Conservation (phyloP, 805 yeast genomes). For the Candida xyloterini region DNA sequence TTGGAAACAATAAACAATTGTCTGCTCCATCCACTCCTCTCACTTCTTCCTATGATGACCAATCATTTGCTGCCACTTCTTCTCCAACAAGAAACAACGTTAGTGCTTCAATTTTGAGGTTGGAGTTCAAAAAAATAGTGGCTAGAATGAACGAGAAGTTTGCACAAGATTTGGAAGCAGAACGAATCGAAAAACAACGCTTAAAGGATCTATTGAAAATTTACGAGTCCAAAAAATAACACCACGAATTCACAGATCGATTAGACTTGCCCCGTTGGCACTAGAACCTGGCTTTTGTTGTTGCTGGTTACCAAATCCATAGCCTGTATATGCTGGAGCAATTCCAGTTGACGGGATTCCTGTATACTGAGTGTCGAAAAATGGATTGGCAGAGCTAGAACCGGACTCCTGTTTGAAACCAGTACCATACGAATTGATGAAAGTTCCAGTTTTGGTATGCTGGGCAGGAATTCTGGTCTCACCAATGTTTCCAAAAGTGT, state of each 20-base stretch:
- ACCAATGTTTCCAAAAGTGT: slow-evolving; percentile 90
- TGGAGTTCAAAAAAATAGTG: slow-evolving; percentile 66
- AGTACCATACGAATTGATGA: slow-evolving; percentile 85
- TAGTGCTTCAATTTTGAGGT: slow-evolving; percentile 53
- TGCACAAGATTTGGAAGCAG: slow-evolving; percentile 56
- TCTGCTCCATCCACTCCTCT: slow-evolving; percentile 20
- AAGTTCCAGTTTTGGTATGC: slow-evolving; percentile 76
- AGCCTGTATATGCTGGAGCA: slow-evolving; percentile 86
- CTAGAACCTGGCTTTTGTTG: slow-evolving; percentile 26
- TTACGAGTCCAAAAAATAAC: slow-evolving; percentile 21
- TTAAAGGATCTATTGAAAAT: slow-evolving; percentile 41
- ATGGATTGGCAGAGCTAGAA: slow-evolving; percentile 53
- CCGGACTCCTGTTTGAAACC: slow-evolving; percentile 58
- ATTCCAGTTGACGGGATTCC: slow-evolving; percentile 64
- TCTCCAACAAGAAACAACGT: slow-evolving; percentile 29
- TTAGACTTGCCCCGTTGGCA: slow-evolving; percentile 29
- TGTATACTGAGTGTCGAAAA: slow-evolving; percentile 65
- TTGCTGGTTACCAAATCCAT: slow-evolving; percentile 84
- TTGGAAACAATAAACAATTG: slow-evolving; percentile 8
- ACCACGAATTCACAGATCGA: slow-evolving; percentile 26
- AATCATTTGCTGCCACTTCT: slow-evolving; percentile 5
- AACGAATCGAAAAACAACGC: slow-evolving; percentile 48
- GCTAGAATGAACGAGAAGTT: slow-evolving; percentile 59
- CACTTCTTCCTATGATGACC: slow-evolving; percentile 10
- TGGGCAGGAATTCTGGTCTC: slow-evolving; percentile 86